Evolutionary conservation across 2,329 filamentous ascomycete genomes (phyloP).

Genomic region (Diaporthe velutina): DNA sequence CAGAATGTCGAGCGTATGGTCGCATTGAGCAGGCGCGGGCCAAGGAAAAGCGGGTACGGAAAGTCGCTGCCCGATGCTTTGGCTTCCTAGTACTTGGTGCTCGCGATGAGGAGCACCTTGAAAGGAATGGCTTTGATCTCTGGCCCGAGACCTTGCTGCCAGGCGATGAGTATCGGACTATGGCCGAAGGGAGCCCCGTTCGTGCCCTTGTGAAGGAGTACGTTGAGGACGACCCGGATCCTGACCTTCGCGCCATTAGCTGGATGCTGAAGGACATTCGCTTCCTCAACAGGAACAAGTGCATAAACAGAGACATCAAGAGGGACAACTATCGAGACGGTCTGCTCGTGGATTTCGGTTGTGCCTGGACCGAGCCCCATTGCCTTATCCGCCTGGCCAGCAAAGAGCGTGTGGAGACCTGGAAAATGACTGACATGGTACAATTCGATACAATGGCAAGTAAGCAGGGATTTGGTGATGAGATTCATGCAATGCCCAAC

Average conservation of each 20-base stretch:
- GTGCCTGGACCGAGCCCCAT: no score
- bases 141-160: background rate
- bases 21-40: background rate
- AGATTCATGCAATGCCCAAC: background rate
- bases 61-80: background rate
- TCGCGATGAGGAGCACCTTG: background rate
- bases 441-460: background rate
- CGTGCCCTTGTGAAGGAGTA: background rate
- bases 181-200: background rate
- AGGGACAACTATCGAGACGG: no score
- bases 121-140: background rate
- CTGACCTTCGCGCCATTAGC: background rate
- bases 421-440: no score
- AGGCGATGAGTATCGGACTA: background rate
- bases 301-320: background rate
- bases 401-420: no score
- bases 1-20: background rate
- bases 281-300: background rate
- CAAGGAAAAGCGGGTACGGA: background rate
- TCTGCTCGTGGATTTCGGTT: no score
- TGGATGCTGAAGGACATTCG: background rate
- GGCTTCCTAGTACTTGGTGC: background rate
- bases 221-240: background rate
- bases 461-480: background rate
- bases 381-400: no score